These are phyloP conservation scores for Penicillium sp. DNA, from an alignment of 2,329 filamentous ascomycete species.

Conservation along the genomic window DNA sequence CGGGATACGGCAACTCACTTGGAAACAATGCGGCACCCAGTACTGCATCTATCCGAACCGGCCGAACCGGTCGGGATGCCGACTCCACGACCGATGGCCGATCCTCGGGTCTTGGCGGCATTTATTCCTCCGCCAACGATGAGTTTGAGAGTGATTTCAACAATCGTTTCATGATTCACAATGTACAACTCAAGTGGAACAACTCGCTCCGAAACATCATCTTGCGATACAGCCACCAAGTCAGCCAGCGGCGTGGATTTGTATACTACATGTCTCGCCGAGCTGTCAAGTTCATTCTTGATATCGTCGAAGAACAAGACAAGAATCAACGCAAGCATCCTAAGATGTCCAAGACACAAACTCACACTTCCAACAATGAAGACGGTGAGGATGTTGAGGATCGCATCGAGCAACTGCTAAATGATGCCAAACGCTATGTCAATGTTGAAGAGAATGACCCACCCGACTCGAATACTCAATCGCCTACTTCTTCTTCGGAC, in stretches of 20 bases:
- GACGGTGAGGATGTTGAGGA: slow-evolving; percentile 69
- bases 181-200: slow-evolving; percentile 97
- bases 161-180: slow-evolving; percentile 97
- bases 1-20: slow-evolving; percentile 50
- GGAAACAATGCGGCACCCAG: slow-evolving; percentile 21
- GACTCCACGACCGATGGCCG: slow-evolving; percentile 58
- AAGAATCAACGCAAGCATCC: slow-evolving; percentile 61
- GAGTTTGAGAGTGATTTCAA: slow-evolving; percentile 95
- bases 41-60: slow-evolving; percentile 30
- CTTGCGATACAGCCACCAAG: slow-evolving; percentile 94
- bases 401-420: slow-evolving; percentile 80
- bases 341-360: slow-evolving; percentile 32
- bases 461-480: slow-evolving; percentile 44
- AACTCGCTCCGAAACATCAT: slow-evolving; percentile 95
- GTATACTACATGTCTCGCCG: slow-evolving; percentile 96
- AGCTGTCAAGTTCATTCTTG: slow-evolving; percentile 95
- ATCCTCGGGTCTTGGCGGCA: slow-evolving; percentile 52
- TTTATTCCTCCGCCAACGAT: slow-evolving; percentile 69
- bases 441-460: slow-evolving; percentile 63
- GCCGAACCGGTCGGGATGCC: slow-evolving; percentile 27
- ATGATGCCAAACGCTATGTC: slow-evolving; percentile 81
- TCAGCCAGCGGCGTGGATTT: slow-evolving; percentile 91
- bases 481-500: slow-evolving; percentile 33
- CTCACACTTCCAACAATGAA: slow-evolving; percentile 44
- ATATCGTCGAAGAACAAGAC: slow-evolving; percentile 92